Evolutionary conservation across 2,329 filamentous ascomycete genomes (phyloP), one percentile per base, ranked within the genome.

Genomic region (Pseudocercospora pini-densiflorae): DNA sequence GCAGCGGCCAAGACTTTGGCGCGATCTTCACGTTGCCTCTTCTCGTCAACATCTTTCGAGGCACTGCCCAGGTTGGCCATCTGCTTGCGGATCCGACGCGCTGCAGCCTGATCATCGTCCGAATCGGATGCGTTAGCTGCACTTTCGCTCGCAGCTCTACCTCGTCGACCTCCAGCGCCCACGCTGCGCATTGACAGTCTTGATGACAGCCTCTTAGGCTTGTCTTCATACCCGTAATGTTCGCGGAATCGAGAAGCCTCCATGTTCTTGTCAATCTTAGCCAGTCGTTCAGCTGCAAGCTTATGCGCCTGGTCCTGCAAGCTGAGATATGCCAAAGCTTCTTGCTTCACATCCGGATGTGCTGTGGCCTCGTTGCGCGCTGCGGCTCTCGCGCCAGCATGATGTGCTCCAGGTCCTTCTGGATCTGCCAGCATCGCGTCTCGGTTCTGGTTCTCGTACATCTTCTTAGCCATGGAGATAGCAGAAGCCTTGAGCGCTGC

Each of bases 241-340:
- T 91, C 88, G 49, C 92, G 87, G 70, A 90, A 91, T 2, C 89
- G 87, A 4, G 86, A 84, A 64, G 85, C 84, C 47, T 78, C 77
- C 68, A 88, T 85, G 60, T 94, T 90, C 64, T 91, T 86, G 47
- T 94, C 88, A 66, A 97, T 88, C 76, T 90, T 94, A 5, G 92
- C 88, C 24, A 97, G 82, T 40, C 93, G 89, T 77, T 96, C 92
- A 64, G 94, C 89, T 0, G 94, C 94, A 62, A 95, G 87, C 74
- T 90, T 93, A 74, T 95, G 93, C 0, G 94, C 94, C 5, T 91
- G 90, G 74, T 97, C 93, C 76, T 97, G 93, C 1, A 97, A 84
- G 68, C 88, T 90, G 68, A 88, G 81, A 66, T 84, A 84, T 29
- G 78, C 78, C 76, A 84, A 75, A 5, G 83, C 83, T 68, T 85